Evolutionary conservation across 345 rosid species (phyloP).

Genomic region (Theobroma cacao): DNA sequence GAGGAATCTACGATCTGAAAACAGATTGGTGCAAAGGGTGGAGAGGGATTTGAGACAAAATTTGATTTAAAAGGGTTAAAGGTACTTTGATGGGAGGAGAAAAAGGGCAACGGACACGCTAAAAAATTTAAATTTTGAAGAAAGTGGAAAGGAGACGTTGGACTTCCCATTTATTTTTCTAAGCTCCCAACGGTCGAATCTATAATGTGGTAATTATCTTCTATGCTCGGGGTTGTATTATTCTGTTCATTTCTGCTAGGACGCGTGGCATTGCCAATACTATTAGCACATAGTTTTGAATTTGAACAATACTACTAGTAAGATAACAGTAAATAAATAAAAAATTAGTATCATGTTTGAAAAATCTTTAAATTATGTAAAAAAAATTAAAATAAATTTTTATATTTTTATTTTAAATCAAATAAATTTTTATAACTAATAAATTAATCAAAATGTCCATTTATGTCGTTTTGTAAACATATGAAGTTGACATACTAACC

Average conservation of each 20-base stretch:
- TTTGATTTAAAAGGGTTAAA: neutral
- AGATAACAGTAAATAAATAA: neutral
- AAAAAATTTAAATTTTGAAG: constrained; percentile 3
- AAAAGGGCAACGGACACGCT: neutral
- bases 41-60: neutral
- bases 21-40: neutral
- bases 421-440: too few species aligned
- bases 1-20: neutral
- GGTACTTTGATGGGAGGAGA: neutral
- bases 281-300: too few species aligned
- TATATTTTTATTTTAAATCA: too few species aligned
- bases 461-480: too few species aligned
- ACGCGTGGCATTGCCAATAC: neutral
- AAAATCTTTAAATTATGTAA: too few species aligned
- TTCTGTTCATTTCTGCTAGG: neutral
- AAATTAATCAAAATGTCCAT: too few species aligned
- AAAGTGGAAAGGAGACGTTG: constrained; percentile 8
- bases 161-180: neutral
- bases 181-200: neutral
- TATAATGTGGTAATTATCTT: neutral
- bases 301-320: neutral
- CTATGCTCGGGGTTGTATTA: neutral
- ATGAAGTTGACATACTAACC: too few species aligned
- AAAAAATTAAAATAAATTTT: too few species aligned
- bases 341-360: too few species aligned